Evolutionary conservation across 352 stramenopile species (phyloP), one percentile per base, ranked within the genome.

Genomic region (Peronospora farinosa): DNA sequence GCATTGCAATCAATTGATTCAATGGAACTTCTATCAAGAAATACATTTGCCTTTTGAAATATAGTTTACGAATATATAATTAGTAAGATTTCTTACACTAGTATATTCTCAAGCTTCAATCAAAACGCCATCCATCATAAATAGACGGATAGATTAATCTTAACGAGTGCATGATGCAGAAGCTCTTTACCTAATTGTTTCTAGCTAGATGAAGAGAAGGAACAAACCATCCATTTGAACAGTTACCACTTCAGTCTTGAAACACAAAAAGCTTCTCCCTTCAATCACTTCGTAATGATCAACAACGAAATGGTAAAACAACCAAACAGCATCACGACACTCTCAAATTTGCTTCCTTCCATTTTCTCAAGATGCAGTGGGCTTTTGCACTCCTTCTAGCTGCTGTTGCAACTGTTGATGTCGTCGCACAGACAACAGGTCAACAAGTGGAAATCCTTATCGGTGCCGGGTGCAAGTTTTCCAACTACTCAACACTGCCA

Each of bases 391-490:
- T 54, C 10, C 16, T 67, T n/a, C 12, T 63, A 10, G 32, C 23
- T 47, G 31, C 21, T 28, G n/a, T 64, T 51, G 37, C 31, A n/a
- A 15, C 43, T 10, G 16, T 53, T 7, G 10, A 11, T 2, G 25
- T 19, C 12, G 15, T 50, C 19, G 54, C 63, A 15, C 45, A 64
- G 19, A 36, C 33, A 9, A 56, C 37, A 3, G 51, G 49, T 3
- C 35, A 72, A 43, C 33, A 63, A 33, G 42, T 78, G 21, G 23
- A 49, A 0, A 48, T 78, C 27, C 59, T 52, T 9, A 32, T 85
- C 13, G 74, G 74, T 19, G 65, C 51, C 10, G 74, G 77, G 2
- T 86, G 74, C 47, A 62, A 61, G 25, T 71, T 78, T 33, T 86
- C 72, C 8, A 70, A 84, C 46, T 88, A 84, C 46, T 47, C 65